A percentile compares a stretch with the other conserved stretches of the same genome.
phyloP scores from a whole-genome alignment of 1,139 yeast genomes.

The Arxiozyma heterogenica region DNA sequence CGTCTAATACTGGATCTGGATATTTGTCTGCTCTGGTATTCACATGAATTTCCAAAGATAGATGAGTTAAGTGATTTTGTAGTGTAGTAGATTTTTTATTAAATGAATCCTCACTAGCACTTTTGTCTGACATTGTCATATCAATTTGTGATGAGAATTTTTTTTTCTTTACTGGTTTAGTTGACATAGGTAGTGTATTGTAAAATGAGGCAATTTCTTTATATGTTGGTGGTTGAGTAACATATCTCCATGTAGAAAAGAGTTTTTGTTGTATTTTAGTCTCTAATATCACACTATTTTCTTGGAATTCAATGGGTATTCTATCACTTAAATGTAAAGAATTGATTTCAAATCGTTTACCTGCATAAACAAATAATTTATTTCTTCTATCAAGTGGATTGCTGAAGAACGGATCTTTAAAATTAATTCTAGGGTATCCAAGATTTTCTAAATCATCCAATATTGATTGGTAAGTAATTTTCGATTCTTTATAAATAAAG shows the following conservation, averaged over 20 bases:
- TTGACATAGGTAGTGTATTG: neutral
- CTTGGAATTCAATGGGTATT: slow-evolving; percentile 20
- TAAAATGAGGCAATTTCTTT: slow-evolving; percentile 25
- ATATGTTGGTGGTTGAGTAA: slow-evolving; percentile 35
- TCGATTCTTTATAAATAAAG: slow-evolving; percentile 7
- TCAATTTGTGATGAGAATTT: slow-evolving; percentile 44
- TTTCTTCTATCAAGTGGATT: slow-evolving; percentile 42
- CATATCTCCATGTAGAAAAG: slow-evolving; percentile 33
- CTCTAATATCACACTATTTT: slow-evolving; percentile 12
- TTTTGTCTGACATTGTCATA: slow-evolving; percentile 34
- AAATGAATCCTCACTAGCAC: slow-evolving; percentile 22
- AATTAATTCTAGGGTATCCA: slow-evolving; percentile 46
- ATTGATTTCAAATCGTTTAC: slow-evolving; percentile 41
- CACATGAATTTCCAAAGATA: slow-evolving; percentile 61
- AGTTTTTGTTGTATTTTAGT: slow-evolving; percentile 1
- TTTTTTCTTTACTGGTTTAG: slow-evolving; percentile 3
- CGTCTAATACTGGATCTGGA: slow-evolving; percentile 64
- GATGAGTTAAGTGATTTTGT: slow-evolving; percentile 42
- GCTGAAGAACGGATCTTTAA: slow-evolving; percentile 57
- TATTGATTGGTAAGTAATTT: slow-evolving; percentile 11
- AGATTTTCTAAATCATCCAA: slow-evolving; percentile 33
- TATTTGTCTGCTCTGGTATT: slow-evolving; percentile 40
- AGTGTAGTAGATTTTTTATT: slow-evolving; percentile 38
- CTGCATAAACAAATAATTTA: slow-evolving; percentile 56
- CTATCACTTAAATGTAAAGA: slow-evolving; percentile 26